phyloP scores from a whole-genome alignment of 768 basidiomycete species.

The Pisolithus albus region DNA sequence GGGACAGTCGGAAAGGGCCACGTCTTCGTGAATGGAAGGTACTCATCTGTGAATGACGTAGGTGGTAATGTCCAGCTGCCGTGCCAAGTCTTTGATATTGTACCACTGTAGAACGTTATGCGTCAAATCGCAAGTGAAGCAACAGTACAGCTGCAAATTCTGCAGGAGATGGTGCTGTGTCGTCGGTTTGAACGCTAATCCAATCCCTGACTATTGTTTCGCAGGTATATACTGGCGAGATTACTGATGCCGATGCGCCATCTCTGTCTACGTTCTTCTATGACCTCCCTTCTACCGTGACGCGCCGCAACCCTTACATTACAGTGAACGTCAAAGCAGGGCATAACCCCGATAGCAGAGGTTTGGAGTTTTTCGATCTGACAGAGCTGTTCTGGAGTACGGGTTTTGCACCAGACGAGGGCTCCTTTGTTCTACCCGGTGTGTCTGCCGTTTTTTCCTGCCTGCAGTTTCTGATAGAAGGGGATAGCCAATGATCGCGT shows the following conservation, averaged over 20 bases:
- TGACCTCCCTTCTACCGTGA: conserved; percentile 68
- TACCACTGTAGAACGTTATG: conserved; percentile 13
- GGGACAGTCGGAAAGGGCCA: conserved; percentile 45
- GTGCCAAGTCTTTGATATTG: not conserved
- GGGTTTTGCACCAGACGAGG: conserved; percentile 35
- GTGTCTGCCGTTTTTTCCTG: conserved; percentile 13
- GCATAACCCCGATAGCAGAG: conserved; percentile 4
- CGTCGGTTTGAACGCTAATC: not conserved
- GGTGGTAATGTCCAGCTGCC: conserved; percentile 19
- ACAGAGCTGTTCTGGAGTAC: conserved; percentile 26
- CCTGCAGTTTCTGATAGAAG: conserved; percentile 2
- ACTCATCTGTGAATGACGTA: conserved; percentile 62
- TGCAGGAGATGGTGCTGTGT: conserved; percentile 63
- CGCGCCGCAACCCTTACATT: conserved; percentile 71
- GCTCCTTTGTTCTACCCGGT: conserved; percentile 63
- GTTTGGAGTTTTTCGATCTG: conserved; percentile 19
- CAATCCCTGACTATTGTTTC: not conserved
- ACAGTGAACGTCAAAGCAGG: conserved; percentile 38
- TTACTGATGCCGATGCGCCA: conserved; percentile 46
- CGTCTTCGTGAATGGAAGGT: conserved; percentile 86
- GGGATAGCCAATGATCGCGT: conserved; percentile 8
- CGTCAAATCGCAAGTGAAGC: conserved; percentile 38
- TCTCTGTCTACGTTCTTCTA: conserved; percentile 78
- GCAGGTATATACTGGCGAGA: conserved; percentile 51
- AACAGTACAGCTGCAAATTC: conserved; percentile 50